These are phyloP conservation scores for Eucalyptus marginata DNA, from an alignment of 345 rosid species.

Conservation along the genomic window DNA sequence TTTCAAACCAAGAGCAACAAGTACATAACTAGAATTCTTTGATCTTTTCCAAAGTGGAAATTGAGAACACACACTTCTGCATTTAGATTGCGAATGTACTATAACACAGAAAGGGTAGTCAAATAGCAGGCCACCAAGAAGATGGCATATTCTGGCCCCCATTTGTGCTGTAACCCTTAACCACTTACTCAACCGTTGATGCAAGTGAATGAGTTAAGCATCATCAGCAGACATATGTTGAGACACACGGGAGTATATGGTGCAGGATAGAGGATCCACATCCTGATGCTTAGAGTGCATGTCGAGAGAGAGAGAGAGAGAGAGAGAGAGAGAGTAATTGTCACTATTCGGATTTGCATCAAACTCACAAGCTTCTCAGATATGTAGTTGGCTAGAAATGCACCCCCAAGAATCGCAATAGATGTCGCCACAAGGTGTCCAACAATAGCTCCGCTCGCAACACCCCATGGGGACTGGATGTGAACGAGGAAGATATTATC, in stretches of 20 bases:
- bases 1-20: background rate
- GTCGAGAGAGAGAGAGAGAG: background rate
- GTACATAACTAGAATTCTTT: background rate
- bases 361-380: slow-evolving; percentile 80
- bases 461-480: slow-evolving; percentile 90
- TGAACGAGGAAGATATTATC: background rate
- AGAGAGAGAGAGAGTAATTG: background rate
- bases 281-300: background rate
- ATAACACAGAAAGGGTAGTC: background rate
- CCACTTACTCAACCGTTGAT: background rate
- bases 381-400: slow-evolving; percentile 84
- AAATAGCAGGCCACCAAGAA: background rate
- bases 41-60: background rate
- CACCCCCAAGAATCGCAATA: slow-evolving; percentile 83
- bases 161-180: background rate
- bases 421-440: slow-evolving; percentile 88
- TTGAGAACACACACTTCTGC: background rate
- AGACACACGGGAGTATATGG: background rate
- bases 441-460: slow-evolving; percentile 88
- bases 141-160: background rate
- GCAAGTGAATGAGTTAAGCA: background rate
- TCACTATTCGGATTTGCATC: background rate
- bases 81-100: background rate
- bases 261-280: background rate
- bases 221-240: background rate